Conservation (phyloP, 805 yeast genomes). For the Yarrowia sp. region DNA sequence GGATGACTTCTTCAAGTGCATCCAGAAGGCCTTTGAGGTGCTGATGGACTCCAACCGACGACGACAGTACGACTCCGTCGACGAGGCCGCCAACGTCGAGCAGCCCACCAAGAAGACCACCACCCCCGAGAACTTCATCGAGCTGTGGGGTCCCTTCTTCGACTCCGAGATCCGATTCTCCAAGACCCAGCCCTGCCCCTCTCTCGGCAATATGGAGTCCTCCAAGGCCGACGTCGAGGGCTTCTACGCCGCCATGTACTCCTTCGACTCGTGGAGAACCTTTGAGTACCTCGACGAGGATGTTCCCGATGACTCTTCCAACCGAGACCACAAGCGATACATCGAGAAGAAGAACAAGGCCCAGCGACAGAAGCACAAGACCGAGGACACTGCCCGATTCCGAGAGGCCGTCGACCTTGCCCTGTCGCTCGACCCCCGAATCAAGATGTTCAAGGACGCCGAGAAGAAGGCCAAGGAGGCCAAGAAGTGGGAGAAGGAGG, state of each 20-base stretch:
- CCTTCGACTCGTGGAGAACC: slow-evolving; percentile 96
- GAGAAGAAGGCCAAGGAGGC: slow-evolving; percentile 94
- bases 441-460: slow-evolving; percentile 85
- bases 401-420: slow-evolving; percentile 86
- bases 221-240: slow-evolving; percentile 77
- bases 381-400: slow-evolving; percentile 90
- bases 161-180: slow-evolving; percentile 90
- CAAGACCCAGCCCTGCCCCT: slow-evolving; percentile 84
- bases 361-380: slow-evolving; percentile 95
- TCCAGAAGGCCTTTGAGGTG: slow-evolving; percentile 93
- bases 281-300: slow-evolving; percentile 98
- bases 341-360: slow-evolving; percentile 96
- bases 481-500: slow-evolving; percentile 96
- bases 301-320: slow-evolving; percentile 97
- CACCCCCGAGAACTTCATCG: slow-evolving; percentile 74
- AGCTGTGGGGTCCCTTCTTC: slow-evolving; percentile 90
- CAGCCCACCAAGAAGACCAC: slow-evolving; percentile 65
- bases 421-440: slow-evolving; percentile 88
- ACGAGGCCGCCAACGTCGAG: slow-evolving; percentile 75
- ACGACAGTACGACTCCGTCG: slow-evolving; percentile 94
- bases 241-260: slow-evolving; percentile 89
- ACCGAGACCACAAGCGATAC: slow-evolving; percentile 99
- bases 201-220: slow-evolving; percentile 65
- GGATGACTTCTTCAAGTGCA: slow-evolving; percentile 90
- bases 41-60: slow-evolving; percentile 82